Evolutionary conservation across 2,329 filamentous ascomycete species (phyloP).

Genomic region (Colletotrichum higginsianum): DNA sequence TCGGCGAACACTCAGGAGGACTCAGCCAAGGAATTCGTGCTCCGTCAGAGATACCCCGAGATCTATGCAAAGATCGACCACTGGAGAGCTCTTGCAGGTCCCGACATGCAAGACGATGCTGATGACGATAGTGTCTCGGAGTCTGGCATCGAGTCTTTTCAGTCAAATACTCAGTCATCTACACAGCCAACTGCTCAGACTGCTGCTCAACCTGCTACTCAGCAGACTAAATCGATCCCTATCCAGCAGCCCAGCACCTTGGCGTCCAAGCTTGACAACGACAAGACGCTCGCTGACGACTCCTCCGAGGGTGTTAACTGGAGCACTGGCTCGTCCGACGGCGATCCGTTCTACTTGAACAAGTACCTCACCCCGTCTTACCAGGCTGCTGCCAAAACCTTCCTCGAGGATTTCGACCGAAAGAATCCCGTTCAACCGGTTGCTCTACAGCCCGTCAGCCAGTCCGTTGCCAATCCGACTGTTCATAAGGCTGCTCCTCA

Average conservation of each 20-base stretch:
- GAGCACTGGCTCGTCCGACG: slow-evolving; percentile 12
- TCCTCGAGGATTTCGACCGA: not conserved
- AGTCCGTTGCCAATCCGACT: not conserved
- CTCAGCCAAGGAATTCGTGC: not conserved
- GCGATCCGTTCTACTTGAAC: slow-evolving; percentile 17
- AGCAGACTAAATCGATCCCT: not conserved
- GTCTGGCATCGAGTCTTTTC: not conserved
- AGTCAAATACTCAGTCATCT: not conserved
- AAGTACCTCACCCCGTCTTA: slow-evolving; percentile 18
- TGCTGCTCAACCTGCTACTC: not conserved
- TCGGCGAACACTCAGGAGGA: not conserved
- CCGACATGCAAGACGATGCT: not conserved
- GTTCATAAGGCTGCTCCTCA: not conserved
- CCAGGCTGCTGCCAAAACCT: slow-evolving; percentile 11
- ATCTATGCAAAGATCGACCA: slow-evolving; percentile 31
- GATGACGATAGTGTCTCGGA: not conserved
- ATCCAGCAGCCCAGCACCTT: not conserved
- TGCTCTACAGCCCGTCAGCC: too few relatives aligned
- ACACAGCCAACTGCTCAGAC: not conserved
- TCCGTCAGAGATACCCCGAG: slow-evolving; percentile 32
- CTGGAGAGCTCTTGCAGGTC: slow-evolving; percentile 16
- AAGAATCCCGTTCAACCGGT: not conserved
- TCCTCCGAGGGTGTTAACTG: slow-evolving; percentile 10
- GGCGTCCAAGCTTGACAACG: not conserved
- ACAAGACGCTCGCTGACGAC: not conserved